Evolutionary conservation across 805 yeast genomes (phyloP).

Genomic region (Saccharomycopsis fermentans): DNA sequence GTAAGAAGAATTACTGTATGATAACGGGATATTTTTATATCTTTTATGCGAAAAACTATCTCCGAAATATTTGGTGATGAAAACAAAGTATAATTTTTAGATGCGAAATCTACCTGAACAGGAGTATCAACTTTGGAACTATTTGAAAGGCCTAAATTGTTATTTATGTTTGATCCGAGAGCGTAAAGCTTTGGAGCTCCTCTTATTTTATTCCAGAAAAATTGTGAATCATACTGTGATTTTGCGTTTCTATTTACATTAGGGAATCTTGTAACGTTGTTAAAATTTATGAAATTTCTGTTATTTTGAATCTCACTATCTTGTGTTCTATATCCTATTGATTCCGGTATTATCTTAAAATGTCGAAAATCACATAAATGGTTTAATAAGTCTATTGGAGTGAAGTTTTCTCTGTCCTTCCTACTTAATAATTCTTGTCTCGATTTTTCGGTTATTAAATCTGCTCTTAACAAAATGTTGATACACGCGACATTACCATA

Average conservation of each 20-base stretch:
- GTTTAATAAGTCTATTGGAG: slow-evolving; percentile 60
- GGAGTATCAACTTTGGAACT: slow-evolving; percentile 33
- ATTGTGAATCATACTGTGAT: neutral
- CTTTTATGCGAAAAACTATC: slow-evolving; percentile 36
- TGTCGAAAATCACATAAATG: slow-evolving; percentile 35
- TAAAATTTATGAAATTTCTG: slow-evolving; percentile 1
- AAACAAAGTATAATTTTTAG: slow-evolving; percentile 12
- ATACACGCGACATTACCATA: slow-evolving; percentile 49
- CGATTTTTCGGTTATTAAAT: slow-evolving; percentile 19
- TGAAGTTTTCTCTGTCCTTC: slow-evolving; percentile 60
- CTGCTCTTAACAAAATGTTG: slow-evolving; percentile 29
- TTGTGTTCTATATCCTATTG: slow-evolving; percentile 21
- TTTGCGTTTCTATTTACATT: neutral
- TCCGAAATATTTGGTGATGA: slow-evolving; percentile 21
- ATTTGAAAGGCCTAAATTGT: slow-evolving; percentile 59
- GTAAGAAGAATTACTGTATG: slow-evolving; percentile 54
- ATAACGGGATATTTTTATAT: slow-evolving; percentile 47
- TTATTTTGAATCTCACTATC: neutral
- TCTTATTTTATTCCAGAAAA: slow-evolving; percentile 34
- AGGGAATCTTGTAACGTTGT: slow-evolving; percentile 2
- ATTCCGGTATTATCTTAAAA: slow-evolving; percentile 34
- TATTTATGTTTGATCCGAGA: slow-evolving; percentile 54
- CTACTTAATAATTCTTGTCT: slow-evolving; percentile 34
- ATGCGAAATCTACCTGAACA: slow-evolving; percentile 23
- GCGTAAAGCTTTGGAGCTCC: slow-evolving; percentile 53